These are phyloP conservation scores for Alternaria sp. DNA, from an alignment of 2,329 filamentous ascomycete genomes.

Conservation along the genomic window DNA sequence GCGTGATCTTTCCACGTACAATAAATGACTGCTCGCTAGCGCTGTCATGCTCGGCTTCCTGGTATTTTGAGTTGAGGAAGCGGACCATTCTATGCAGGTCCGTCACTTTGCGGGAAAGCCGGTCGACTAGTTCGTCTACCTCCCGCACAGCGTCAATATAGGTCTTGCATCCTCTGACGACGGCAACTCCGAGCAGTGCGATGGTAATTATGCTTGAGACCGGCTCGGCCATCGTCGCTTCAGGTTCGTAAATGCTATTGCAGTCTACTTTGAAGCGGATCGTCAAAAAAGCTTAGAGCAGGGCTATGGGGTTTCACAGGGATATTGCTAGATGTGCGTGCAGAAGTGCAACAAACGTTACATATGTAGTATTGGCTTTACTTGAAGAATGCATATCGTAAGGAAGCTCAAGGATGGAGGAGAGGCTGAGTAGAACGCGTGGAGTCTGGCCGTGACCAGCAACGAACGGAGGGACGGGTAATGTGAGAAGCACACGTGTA, in stretches of 20 bases:
- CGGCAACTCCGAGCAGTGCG: slow-evolving; percentile 14
- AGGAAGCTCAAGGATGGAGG: background rate
- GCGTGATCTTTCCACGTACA: slow-evolving; percentile 15
- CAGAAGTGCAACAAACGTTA: background rate
- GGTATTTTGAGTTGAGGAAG: slow-evolving; percentile 19
- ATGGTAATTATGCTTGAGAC: slow-evolving; percentile 25
- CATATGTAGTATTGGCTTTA: background rate
- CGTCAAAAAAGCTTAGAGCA: background rate
- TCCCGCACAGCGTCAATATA: slow-evolving; percentile 23
- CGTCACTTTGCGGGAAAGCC: slow-evolving; percentile 11
- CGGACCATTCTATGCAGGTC: slow-evolving; percentile 18
- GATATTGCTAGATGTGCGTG: background rate
- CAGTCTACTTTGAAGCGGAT: background rate
- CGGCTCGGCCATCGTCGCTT: slow-evolving; percentile 27
- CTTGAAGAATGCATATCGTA: slow-evolving; percentile 5
- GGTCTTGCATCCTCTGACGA: slow-evolving; percentile 18
- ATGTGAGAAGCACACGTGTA: slow-evolving; percentile 1
- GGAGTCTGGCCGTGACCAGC: slow-evolving; percentile 7
- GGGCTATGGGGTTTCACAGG: background rate
- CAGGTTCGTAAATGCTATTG: background rate
- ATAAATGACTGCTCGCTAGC: slow-evolving; percentile 7
- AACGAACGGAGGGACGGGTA: background rate
- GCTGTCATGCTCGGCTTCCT: background rate
- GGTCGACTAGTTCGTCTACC: slow-evolving; percentile 1
- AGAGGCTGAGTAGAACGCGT: slow-evolving; percentile 17